Evolutionary conservation across 805 yeast species (phyloP).

Genomic region (Sungouiozyma ichnusensis): DNA sequence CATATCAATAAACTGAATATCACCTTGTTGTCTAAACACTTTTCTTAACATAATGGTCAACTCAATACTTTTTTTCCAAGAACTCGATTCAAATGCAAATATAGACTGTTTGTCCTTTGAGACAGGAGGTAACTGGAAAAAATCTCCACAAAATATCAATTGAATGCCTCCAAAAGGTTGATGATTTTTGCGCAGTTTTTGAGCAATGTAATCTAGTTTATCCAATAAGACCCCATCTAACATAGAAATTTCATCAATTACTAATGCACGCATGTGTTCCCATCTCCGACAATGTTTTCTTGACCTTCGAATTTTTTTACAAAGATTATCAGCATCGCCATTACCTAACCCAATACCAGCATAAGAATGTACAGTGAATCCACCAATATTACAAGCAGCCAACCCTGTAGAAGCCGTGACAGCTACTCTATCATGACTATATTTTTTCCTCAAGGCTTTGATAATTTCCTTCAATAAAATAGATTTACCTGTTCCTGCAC

Average conservation of each 20-base stretch:
- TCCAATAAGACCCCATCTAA: conserved; percentile 59
- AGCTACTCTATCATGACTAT: conserved; percentile 45
- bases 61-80: conserved; percentile 52
- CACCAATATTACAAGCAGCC: conserved; percentile 77
- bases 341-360: conserved; percentile 70
- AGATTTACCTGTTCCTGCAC: conserved; percentile 98
- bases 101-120: conserved; percentile 19
- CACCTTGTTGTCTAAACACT: conserved; percentile 72
- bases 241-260: conserved; percentile 77
- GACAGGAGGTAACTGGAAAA: conserved; percentile 69
- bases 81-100: conserved; percentile 55
- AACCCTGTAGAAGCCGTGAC: conserved; percentile 80
- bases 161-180: conserved; percentile 77
- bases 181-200: conserved; percentile 34
- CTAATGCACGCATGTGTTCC: conserved; percentile 45
- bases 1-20: conserved; percentile 58
- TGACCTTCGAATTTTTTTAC: conserved; percentile 44
- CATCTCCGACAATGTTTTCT: conserved; percentile 44
- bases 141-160: conserved; percentile 67
- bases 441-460: conserved; percentile 36
- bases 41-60: conserved; percentile 49
- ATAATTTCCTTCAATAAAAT: conserved; percentile 62
- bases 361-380: conserved; percentile 65
- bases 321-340: conserved; percentile 37
- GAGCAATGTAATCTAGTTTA: conserved; percentile 52